A percentile compares a stretch with the other conserved stretches of the same genome.
phyloP scores from a whole-genome alignment of 345 rosid genomes.

The Melaleuca alternifolia region DNA sequence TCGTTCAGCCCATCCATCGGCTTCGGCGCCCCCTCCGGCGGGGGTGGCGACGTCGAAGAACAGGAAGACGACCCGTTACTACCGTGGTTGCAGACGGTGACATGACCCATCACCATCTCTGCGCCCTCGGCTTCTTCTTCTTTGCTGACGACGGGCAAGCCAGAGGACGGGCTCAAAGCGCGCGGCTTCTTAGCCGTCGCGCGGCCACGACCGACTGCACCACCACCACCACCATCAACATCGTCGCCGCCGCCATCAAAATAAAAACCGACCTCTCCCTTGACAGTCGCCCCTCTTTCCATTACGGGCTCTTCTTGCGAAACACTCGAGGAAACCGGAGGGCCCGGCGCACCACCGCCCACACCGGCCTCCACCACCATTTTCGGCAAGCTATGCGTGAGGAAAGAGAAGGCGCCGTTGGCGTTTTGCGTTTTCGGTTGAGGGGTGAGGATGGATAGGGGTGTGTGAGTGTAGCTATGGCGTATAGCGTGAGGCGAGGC shows the following conservation, averaged over 20 bases:
- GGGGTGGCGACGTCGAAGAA: conserved; percentile 3
- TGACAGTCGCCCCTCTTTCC: background rate
- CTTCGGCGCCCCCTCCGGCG: conserved; percentile 20
- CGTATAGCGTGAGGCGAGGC: background rate
- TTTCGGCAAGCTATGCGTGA: background rate
- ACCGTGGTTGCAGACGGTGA: background rate
- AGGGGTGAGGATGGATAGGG: background rate
- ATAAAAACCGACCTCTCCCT: background rate
- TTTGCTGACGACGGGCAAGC: background rate
- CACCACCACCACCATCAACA: background rate
- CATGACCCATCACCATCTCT: background rate
- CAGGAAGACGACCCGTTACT: conserved; percentile 1
- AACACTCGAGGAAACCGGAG: background rate
- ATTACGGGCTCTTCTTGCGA: background rate
- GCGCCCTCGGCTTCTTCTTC: background rate
- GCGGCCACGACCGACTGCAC: background rate
- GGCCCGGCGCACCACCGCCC: background rate
- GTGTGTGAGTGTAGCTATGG: background rate
- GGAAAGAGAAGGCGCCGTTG: background rate
- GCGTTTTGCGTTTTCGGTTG: background rate
- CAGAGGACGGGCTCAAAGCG: background rate
- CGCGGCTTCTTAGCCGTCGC: background rate
- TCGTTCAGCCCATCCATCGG: conserved; percentile 55
- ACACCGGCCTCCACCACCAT: background rate
- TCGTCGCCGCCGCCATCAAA: background rate